Evolutionary conservation across 768 basidiomycete genomes (phyloP).

Genomic region (Mycena polygramma): DNA sequence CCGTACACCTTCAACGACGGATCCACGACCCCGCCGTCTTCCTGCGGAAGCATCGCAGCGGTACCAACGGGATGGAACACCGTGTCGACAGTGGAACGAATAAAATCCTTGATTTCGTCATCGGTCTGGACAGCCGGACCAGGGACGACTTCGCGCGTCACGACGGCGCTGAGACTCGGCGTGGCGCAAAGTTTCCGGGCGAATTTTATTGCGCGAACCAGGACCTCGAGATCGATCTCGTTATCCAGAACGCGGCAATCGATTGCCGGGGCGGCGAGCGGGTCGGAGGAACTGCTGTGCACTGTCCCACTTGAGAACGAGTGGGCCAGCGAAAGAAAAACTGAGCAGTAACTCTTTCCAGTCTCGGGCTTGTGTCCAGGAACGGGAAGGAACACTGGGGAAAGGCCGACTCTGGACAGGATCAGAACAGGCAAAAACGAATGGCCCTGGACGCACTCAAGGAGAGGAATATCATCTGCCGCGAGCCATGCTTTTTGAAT

Average conservation of each 20-base stretch:
- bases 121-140: constrained; percentile 22
- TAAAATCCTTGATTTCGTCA: constrained; percentile 11
- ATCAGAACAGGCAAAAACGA: no score
- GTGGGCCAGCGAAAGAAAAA: constrained; percentile 44
- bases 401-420: not conserved
- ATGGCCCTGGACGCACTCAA: not conserved
- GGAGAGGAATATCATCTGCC: constrained; percentile 4
- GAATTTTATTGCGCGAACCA: constrained; percentile 41
- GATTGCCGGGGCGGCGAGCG: constrained; percentile 34
- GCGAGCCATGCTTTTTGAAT: constrained; percentile 15
- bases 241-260: constrained; percentile 39
- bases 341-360: constrained; percentile 41
- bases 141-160: not conserved
- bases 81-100: not conserved
- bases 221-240: constrained; percentile 40
- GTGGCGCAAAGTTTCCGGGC: constrained; percentile 27
- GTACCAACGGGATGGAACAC: constrained; percentile 39
- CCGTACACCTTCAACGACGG: constrained; percentile 46
- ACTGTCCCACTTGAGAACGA: constrained; percentile 57
- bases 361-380: constrained; percentile 23
- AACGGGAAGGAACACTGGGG: constrained; percentile 12
- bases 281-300: constrained; percentile 41
- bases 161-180: not conserved
- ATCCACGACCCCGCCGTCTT: constrained; percentile 55
- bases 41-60: constrained; percentile 52